These are phyloP conservation scores for Tolypocladium album DNA, from an alignment of 2,329 filamentous ascomycete genomes.

Conservation along the genomic window DNA sequence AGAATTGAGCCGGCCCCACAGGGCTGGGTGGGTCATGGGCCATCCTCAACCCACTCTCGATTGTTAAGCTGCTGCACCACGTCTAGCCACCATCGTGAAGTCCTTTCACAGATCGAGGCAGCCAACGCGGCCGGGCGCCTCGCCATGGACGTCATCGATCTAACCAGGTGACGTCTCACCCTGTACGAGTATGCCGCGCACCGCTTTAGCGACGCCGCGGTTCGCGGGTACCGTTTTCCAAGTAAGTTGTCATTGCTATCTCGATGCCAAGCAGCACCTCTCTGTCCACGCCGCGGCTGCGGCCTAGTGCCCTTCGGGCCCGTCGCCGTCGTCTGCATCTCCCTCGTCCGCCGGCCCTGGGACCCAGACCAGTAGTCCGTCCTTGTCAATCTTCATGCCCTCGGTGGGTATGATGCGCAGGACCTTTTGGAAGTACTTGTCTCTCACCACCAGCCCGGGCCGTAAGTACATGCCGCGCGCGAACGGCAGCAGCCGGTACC, in stretches of 20 bases:
- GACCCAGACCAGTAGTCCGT: conserved; percentile 54
- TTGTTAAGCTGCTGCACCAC: too few species aligned
- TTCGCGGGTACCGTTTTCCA: background rate
- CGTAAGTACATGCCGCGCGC: conserved; percentile 55
- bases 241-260: background rate
- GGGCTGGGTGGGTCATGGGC: too few species aligned
- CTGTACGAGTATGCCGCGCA: too few species aligned
- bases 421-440: conserved; percentile 89
- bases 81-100: too few species aligned
- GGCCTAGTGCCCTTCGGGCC: conserved; percentile 1
- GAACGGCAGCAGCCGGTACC: conserved; percentile 64
- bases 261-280: background rate
- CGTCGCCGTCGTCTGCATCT: conserved; percentile 10
- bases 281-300: background rate
- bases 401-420: conserved; percentile 71
- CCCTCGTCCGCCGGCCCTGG: conserved; percentile 17
- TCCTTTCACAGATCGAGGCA: too few species aligned
- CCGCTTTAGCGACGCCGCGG: too few species aligned
- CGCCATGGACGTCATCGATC: too few species aligned
- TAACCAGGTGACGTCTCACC: too few species aligned
- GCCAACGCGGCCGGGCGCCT: too few species aligned
- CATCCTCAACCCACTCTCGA: too few species aligned
- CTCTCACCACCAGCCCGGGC: conserved; percentile 67
- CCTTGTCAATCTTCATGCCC: conserved; percentile 55
- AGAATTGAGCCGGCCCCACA: too few species aligned